Conservation (phyloP, 345 rosid species). For the Excoecaria cochinchinensis region DNA sequence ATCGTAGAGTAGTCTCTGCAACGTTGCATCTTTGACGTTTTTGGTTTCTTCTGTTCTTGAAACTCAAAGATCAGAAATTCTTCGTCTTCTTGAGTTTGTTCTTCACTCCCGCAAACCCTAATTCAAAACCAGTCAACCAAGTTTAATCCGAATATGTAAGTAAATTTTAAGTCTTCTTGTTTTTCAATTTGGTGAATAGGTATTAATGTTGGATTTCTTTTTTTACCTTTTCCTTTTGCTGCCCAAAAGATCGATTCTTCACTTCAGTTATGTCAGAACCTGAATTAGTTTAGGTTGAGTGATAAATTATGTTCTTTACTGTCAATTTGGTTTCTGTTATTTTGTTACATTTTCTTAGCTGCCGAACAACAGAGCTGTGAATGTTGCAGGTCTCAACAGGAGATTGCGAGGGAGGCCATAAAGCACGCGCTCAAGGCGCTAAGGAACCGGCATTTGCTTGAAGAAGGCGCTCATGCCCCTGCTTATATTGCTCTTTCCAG, state of each 20-base stretch:
- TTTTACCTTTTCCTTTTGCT: neutral
- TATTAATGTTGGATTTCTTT: neutral
- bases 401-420: constrained; percentile 61
- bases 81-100: neutral
- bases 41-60: neutral
- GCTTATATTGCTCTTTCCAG: constrained; percentile 71
- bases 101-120: neutral
- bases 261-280: neutral
- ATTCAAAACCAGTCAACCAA: too few species aligned
- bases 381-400: constrained; percentile 36
- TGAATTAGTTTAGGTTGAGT: neutral
- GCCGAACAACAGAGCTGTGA: neutral
- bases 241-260: neutral
- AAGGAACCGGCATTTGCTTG: constrained; percentile 76
- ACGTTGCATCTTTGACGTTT: neutral
- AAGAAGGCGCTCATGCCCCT: constrained; percentile 93
- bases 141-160: constrained; percentile 7
- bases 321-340: neutral
- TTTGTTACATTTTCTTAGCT: neutral
- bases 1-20: too few species aligned
- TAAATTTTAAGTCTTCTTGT: neutral
- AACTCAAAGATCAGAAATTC: neutral
- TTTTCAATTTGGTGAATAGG: neutral
- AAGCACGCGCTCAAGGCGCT: constrained; percentile 80
- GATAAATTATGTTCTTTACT: neutral